Percentiles rank a stretch among this genome's conserved stretches.
Conservation (phyloP, 1,284 basidiomycete genomes). For the Stygiomarasmius scandens region DNA sequence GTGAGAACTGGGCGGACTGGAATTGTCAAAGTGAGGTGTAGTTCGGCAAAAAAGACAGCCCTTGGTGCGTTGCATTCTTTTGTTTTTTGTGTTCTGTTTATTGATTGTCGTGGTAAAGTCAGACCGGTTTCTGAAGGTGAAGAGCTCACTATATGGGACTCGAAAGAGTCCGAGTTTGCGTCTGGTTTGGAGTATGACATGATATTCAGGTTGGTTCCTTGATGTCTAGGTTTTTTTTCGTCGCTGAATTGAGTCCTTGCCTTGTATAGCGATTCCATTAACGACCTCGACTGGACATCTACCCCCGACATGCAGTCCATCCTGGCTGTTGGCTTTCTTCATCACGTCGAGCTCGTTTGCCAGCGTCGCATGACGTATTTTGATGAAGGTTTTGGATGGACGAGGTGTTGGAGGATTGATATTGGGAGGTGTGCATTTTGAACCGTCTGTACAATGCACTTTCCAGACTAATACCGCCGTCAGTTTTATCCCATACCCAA, state of each 20-base stretch:
- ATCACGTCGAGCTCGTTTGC: conserved; percentile 80
- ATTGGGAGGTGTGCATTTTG: conserved; percentile 56
- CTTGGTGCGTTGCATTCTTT: conserved; percentile 51
- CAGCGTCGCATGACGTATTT: conserved; percentile 91
- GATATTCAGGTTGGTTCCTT: conserved; percentile 56
- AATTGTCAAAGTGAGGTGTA: conserved; percentile 76
- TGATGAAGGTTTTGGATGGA: conserved; percentile 80
- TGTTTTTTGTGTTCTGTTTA: conserved; percentile 6
- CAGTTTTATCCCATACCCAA: conserved; percentile 76
- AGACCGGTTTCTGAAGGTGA: conserved; percentile 58
- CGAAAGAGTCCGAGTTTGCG: conserved; percentile 90
- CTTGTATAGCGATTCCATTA: conserved; percentile 57
- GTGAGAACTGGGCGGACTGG: conserved; percentile 72
- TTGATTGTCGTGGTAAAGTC: conserved; percentile 41
- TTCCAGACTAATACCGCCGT: background rate
- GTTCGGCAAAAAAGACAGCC: conserved; percentile 88
- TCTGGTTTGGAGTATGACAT: conserved; percentile 81
- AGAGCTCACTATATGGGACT: conserved; percentile 93
- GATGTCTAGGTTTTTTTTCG: too few relatives aligned
- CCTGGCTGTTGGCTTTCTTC: conserved; percentile 82
- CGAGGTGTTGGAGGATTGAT: conserved; percentile 72
- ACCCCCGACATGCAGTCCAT: conserved; percentile 88
- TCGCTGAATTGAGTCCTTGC: background rate
- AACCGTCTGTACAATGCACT: conserved; percentile 8
- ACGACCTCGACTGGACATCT: conserved; percentile 90